These are phyloP conservation scores for Trichoderma brevicompactum DNA, from an alignment of 2,329 filamentous ascomycete species.

Conservation along the genomic window DNA sequence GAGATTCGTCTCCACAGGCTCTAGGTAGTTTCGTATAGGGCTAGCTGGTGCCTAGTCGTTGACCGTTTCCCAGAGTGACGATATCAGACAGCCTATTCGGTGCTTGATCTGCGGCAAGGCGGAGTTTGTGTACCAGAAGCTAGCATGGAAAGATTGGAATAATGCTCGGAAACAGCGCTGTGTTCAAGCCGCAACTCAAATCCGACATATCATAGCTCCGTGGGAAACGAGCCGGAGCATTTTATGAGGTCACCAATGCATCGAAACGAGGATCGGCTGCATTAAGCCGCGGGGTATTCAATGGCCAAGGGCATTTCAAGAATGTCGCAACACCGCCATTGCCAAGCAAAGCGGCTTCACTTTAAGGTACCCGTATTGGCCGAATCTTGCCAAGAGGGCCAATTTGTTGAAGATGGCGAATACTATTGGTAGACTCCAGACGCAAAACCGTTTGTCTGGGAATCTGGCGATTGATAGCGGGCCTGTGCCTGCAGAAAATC, in stretches of 20 bases:
- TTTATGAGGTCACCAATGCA: background rate
- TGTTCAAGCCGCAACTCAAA: background rate
- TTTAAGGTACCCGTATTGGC: background rate
- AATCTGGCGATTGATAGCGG: background rate
- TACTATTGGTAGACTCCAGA: background rate
- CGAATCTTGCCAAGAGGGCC: constrained; percentile 15
- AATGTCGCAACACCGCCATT: background rate
- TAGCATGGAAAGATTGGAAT: background rate
- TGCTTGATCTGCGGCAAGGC: constrained; percentile 20
- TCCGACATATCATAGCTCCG: background rate
- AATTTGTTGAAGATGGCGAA: background rate
- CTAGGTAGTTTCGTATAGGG: constrained; percentile 21
- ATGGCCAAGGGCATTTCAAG: constrained; percentile 4
- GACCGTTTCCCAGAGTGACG: constrained; percentile 13
- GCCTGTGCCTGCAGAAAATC: constrained; percentile 18
- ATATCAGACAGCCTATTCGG: constrained; percentile 13
- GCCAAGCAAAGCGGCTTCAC: background rate
- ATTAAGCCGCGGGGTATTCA: constrained; percentile 8
- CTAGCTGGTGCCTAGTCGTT: constrained; percentile 19
- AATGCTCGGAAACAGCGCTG: background rate
- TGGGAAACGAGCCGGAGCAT: background rate
- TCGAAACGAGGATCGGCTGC: constrained; percentile 1
- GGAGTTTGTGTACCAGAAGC: background rate
- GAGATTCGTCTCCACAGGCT: constrained; percentile 10
- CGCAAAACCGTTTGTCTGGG: constrained; percentile 1